Evolutionary conservation across 805 yeast species (phyloP), one percentile per base, ranked within the genome.

Genomic region (Ogataea siamensis): DNA sequence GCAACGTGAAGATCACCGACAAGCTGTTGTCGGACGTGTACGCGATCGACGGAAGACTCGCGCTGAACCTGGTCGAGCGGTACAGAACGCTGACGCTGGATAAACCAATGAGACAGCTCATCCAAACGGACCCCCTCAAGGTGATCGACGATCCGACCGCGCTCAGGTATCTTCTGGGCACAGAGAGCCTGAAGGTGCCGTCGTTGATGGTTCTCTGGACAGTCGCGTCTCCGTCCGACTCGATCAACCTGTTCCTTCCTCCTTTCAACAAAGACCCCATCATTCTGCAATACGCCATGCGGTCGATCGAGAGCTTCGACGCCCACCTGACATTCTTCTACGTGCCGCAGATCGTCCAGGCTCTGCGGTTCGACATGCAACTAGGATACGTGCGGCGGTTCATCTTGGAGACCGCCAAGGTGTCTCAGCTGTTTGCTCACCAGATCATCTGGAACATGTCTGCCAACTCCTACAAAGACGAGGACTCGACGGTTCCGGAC

Each of bases 371-470:
- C 58, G 99, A 93, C 58, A 27, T 40, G 18, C 62, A 63, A 8
- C 67, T 76, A 30, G 98, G 97, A 1, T 89, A 87, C 52, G 94
- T 91, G 30, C 87, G 86, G 51, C 74, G 87, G 50, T 87, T 85
- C 57, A 88, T 93, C 46, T 65, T 91, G 39, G 98, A 93, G 58
- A 87, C 97, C 1, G 97, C 95, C 2, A 80, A 83, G 55, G 86
- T 88, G 10, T 82, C 93, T 18, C 94, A 86, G 49, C 68, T 91
- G 45, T 93, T 93, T 70, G 89, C 98, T 0, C 99, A 93, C 62
- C 99, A 93, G 63, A 89, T 93, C 48, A 87, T 93, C 39, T 93
- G 99, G 99, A 93, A 93, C 55, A 87, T 93, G 85, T 64, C 83
- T 54, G 98, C 99, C 1, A 93, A 94, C 57, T 78, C 88, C 45